Base-by-base conservation (phyloP, 495 filamentous ascomycete genomes). In the Tuber calosporum region DNA sequence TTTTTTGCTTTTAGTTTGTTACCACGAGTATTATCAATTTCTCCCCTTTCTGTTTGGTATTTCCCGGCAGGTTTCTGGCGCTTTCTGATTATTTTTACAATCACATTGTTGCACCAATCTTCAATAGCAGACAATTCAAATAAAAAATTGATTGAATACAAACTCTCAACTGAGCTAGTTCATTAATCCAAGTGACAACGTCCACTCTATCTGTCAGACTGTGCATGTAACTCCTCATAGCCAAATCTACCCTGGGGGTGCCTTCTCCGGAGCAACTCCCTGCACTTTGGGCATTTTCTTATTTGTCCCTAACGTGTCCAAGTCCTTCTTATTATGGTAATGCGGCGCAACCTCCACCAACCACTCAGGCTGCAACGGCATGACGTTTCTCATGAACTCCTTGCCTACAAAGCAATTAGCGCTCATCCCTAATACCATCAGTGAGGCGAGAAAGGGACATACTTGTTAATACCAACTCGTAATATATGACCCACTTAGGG, bases 331-430 rank as follows among this genome's bases (percentile, higher is more conserved):
- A 85, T 97, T 97, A 81, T 97, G 91, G 80, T 92, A 97, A 84
- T 99, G 95, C 73, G 94, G 96, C 67, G 96, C 95, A 66, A 93
- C 92, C 83, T 99, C 95, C 6, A 89, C 87, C 76, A 99, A 80
- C 93, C 93, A 97, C 81, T 92, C 89, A 0, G 91, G 84, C 77
- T 94, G 88, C 30, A 97, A 85, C 1, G 93, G 94, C 85, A 97
- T 90, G 42, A 90, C 89, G 77, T 89, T 93, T 42, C 95, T 84
- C 88, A 97, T 96, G 80, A 94, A 99, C 85, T 97, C 94, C 85
- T 94, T 93, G 72, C 79, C 79, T 81, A 34, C 58, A 11, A 48
- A n/a, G 42, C 20, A 2, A 41, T 75, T 79, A 79, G 69, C 48
- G 70, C 15, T 9, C n/a, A 2, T 34, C 11, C 13, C 11, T 5